phyloP scores from a whole-genome alignment of 1,284 basidiomycete species.

The Pascua guehoae region DNA sequence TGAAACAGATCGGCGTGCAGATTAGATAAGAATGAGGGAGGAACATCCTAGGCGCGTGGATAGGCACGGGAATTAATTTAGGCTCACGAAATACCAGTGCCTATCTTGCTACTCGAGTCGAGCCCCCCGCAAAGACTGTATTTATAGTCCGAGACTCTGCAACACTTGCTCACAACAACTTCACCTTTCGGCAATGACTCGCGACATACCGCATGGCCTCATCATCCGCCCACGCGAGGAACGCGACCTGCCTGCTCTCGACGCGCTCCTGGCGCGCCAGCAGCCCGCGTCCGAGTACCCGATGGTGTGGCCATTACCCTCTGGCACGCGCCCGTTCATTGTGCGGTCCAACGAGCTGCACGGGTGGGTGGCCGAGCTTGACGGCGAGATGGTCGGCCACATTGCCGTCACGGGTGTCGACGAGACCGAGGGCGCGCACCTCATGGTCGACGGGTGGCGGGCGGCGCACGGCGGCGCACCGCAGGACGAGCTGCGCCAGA shows the following conservation, averaged over 20 bases:
- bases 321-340: neutral
- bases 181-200: neutral
- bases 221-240: neutral
- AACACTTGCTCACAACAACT: too few species aligned
- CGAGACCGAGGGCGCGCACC: neutral
- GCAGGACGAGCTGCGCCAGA: neutral
- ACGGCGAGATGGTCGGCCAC: neutral
- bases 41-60: too few species aligned
- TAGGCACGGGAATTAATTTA: too few species aligned
- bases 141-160: too few species aligned
- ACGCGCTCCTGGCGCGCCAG: neutral
- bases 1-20: too few species aligned
- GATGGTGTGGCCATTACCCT: neutral
- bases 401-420: neutral
- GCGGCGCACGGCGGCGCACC: neutral
- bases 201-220: slow-evolving; percentile 15
- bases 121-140: too few species aligned
- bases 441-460: neutral
- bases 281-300: neutral
- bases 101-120: too few species aligned
- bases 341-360: neutral
- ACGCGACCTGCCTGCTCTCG: neutral
- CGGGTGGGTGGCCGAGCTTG: slow-evolving; percentile 1
- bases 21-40: too few species aligned
- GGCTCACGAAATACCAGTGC: too few species aligned